Base-by-base conservation (phyloP, 345 rosid species). In the Microthlaspi erraticum region DNA sequence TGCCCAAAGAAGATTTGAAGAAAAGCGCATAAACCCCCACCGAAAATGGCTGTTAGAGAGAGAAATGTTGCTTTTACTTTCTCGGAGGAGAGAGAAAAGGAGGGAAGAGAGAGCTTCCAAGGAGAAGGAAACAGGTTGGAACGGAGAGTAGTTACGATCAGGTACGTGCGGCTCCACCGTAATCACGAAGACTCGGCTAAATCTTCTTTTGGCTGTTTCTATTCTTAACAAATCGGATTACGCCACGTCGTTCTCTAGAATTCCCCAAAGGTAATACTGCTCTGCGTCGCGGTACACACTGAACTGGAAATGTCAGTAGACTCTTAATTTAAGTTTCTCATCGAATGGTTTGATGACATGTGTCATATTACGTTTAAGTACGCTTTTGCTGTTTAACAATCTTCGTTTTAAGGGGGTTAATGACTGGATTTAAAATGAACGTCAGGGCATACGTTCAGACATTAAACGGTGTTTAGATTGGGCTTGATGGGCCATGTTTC, bases 121-220 rank as follows among this genome's bases (percentile, higher is more conserved):
- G 53, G 50, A 60, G 74, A 72, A 72, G 32, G 62, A 60, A 77
- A 67, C 77, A 77, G 72, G 81, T 66, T 77, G 81, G 81, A 72
- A 72, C 73, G 59, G 76, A 61, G 71, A 56, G 60, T 17, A 51
- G 78, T 12, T 14, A 33, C 3, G 55, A 66, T 63, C 70, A 7
- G 48, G 62, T 68, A 51, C 71, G 20, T 60, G 72, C 38, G 62
- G 6, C 14, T 59, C 33, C 66, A 81, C 68, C 69, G 57, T 77
- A 77, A 59, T 73, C 54, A 45, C 33, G 26, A 44, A 13, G 31
- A 19, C 20, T 60, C 57, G 53, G 49, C 66, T 16, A 26, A 14
- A 12, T 26, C 0, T 26, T 52, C 38, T 43, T 68, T 52, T 54
- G 72, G 42, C 6, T 16, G 26, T 23, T 26, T 26, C 29, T 26